A percentile compares a stretch with the other conserved stretches of the same genome.
Conservation (phyloP, 352 stramenopile genomes). For the Chrysophaeum taylorii region DNA sequence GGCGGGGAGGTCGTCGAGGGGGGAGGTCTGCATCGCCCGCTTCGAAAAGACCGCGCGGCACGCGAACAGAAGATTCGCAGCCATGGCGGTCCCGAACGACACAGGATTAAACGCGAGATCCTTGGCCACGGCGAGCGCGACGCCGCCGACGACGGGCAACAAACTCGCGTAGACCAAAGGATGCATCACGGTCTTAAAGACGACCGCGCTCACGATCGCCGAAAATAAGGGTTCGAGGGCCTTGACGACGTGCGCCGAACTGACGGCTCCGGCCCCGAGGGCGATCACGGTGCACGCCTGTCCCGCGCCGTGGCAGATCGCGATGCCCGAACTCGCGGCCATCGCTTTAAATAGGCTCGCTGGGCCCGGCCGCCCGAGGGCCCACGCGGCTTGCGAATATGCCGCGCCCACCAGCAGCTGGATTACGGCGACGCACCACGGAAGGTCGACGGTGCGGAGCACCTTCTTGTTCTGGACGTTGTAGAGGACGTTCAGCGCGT, state of each 20-base stretch:
- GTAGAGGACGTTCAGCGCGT: slow-evolving; percentile 62
- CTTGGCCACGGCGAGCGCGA: slow-evolving; percentile 55
- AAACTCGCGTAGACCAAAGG: slow-evolving; percentile 52
- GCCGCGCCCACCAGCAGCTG: slow-evolving; percentile 50
- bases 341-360: slow-evolving; percentile 23
- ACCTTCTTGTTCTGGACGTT: slow-evolving; percentile 66
- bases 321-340: slow-evolving; percentile 27
- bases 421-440: slow-evolving; percentile 45
- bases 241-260: slow-evolving; percentile 75
- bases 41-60: slow-evolving; percentile 59
- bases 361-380: slow-evolving; percentile 31
- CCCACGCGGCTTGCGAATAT: slow-evolving; percentile 39
- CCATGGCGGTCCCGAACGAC: slow-evolving; percentile 57
- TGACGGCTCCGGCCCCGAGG: slow-evolving; percentile 60
- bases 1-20: slow-evolving; percentile 34
- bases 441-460: slow-evolving; percentile 49
- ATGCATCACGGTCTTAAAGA: slow-evolving; percentile 58
- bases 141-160: slow-evolving; percentile 59
- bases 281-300: slow-evolving; percentile 58
- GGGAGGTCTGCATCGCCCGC: slow-evolving; percentile 36
- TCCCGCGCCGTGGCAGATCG: slow-evolving; percentile 56
- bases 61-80: slow-evolving; percentile 61
- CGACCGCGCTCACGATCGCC: slow-evolving; percentile 51
- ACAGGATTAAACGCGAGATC: slow-evolving; percentile 62
- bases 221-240: slow-evolving; percentile 69